A percentile compares a stretch with the other conserved stretches of the same genome.
Conservation (phyloP, 202 grass and related monocot genomes). For the Schoenoplectus tabernaemontani region DNA sequence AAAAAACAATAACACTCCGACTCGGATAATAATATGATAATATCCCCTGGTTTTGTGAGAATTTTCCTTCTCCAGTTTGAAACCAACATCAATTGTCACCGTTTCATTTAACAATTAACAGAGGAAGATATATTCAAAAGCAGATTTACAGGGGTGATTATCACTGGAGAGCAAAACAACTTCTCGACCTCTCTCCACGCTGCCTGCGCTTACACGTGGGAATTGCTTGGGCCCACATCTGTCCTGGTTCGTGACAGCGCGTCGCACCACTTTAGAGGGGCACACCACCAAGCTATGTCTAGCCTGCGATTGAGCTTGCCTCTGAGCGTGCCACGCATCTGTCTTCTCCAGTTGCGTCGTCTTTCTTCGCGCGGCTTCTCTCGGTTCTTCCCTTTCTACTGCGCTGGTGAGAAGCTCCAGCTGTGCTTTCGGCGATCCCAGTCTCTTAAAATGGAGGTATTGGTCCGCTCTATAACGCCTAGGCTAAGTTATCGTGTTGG, state of each 20-base stretch:
- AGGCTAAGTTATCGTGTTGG: slow-evolving; percentile 1
- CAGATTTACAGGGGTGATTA: background rate
- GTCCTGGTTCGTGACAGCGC: background rate
- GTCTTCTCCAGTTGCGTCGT: background rate
- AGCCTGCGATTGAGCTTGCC: background rate
- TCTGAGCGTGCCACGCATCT: slow-evolving; percentile 3
- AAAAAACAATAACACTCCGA: background rate
- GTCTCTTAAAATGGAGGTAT: slow-evolving; percentile 22
- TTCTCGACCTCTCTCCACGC: background rate
- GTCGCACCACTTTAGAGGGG: background rate
- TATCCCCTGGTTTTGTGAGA: too few relatives aligned
- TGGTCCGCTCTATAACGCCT: background rate
- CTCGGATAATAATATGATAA: too few relatives aligned
- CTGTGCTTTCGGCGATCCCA: background rate
- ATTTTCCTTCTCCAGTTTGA: background rate
- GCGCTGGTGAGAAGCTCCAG: background rate
- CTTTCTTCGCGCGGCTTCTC: background rate
- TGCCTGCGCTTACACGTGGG: background rate
- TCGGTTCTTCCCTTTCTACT: background rate
- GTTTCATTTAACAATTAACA: background rate
- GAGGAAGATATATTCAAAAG: background rate
- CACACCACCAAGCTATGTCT: background rate
- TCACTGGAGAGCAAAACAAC: background rate
- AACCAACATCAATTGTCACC: background rate
- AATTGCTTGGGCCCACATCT: background rate